These are phyloP conservation scores for Argentina anserina DNA, from an alignment of 306 rosid species.

Conservation along the genomic window DNA sequence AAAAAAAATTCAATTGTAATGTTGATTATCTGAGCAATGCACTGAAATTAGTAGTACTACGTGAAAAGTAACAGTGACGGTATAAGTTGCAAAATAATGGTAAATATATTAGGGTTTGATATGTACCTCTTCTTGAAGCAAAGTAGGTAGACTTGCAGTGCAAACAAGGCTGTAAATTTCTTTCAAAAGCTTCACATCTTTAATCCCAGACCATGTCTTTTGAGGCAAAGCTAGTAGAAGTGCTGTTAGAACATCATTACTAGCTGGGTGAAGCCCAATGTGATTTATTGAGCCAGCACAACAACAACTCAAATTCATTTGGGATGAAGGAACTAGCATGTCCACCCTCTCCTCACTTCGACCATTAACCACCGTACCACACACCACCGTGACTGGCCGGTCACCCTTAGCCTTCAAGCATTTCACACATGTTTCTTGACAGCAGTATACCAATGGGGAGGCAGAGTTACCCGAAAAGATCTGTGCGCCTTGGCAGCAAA, in stretches of 20 bases:
- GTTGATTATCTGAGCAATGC: not conserved
- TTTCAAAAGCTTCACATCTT: slow-evolving; percentile 48
- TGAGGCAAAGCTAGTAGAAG: slow-evolving; percentile 79
- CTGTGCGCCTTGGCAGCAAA: slow-evolving; percentile 92
- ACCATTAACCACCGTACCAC: slow-evolving; percentile 68
- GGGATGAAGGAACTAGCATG: slow-evolving; percentile 71
- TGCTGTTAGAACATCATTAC: slow-evolving; percentile 73
- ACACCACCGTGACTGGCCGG: slow-evolving; percentile 60
- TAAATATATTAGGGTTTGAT: not conserved
- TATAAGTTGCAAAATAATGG: not conserved
- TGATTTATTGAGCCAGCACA: slow-evolving; percentile 44
- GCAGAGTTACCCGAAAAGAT: slow-evolving; percentile 53
- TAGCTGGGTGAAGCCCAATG: slow-evolving; percentile 62
- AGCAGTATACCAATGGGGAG: slow-evolving; percentile 47
- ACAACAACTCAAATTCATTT: slow-evolving; percentile 35
- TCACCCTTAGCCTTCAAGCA: slow-evolving; percentile 61
- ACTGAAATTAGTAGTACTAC: not conserved
- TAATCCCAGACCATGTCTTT: slow-evolving; percentile 74
- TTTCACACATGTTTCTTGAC: slow-evolving; percentile 62
- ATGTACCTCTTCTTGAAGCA: slow-evolving; percentile 94
- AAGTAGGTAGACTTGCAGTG: slow-evolving; percentile 59
- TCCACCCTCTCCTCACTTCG: slow-evolving; percentile 63
- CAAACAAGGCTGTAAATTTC: slow-evolving; percentile 61
- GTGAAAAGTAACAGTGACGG: not conserved
- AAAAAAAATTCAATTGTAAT: too few relatives aligned